Evolutionary conservation across 2,329 filamentous ascomycete species (phyloP), one percentile per base, ranked within the genome.

Genomic region (Scedosporium minutisporum): DNA sequence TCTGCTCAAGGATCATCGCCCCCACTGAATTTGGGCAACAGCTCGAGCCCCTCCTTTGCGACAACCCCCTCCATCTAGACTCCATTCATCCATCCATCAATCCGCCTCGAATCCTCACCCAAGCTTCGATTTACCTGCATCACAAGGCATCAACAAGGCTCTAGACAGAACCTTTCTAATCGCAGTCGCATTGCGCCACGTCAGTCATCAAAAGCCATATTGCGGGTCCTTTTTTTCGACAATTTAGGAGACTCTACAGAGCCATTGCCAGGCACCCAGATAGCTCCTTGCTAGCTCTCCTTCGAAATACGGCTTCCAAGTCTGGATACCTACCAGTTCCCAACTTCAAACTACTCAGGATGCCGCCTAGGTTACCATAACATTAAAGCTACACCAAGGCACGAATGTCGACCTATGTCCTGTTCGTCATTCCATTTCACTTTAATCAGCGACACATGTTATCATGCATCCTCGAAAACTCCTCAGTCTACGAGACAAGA

Each of bases 401-500:
- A 33, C 27, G 27, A 23, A 58, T 58, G 55, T 58, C 27, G 55
- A 33, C 25, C 33, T 23, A 7, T 38, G 6, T 27, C 57, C 14
- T 16, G 14, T 27, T 38, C 57, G 16, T 41, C 57, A 33, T 27
- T 27, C 51, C 27, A 14, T 29, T 23, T 21, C 25, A 23, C 42
- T 21, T n/a, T 9, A 6, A 33, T 58, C 38, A 12, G 33, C 57
- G 55, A 65, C 38, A 23, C 23, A 23, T 60, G 66, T 65, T 70
- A 79, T 67, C 70, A 84, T 84, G 79, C 84, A 82, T 64, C 80
- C 80, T 58, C 86, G 83, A 71, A 86, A 87, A 69, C 87, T 91
- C 72, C 84, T 90, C 64, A 89, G 84, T 73, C 80, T 87, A 67
- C 84, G 87, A 67, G 88, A 90, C 69, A 91, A 84, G 75, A 80